Base-by-base conservation (phyloP, 2,329 filamentous ascomycete genomes). In the Cercospora zeae-maydis region DNA sequence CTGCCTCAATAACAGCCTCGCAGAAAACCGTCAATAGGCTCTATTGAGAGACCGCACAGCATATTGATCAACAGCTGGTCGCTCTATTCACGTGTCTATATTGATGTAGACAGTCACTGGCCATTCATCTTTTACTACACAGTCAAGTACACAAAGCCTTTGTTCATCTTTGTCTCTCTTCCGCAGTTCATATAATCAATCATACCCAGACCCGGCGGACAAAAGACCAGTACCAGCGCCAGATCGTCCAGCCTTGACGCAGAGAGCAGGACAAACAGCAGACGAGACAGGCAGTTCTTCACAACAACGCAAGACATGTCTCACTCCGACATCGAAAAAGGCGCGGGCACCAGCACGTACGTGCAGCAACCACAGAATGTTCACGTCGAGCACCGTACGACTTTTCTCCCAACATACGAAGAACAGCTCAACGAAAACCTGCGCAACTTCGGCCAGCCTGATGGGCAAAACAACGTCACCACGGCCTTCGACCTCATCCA, bases 381-480 rank as follows among this genome's bases (percentile, higher is more conserved):
- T 24, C 56, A 49, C 31, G 39, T 55, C 14, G 58, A 36, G 14
- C 39, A 21, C 2, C 16, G 47, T 56, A 54, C 21, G 39, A 42
- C 27, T 8, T 64, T 64, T n/a, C 54, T 61, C 6, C 62, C 62
- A 13, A 37, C 58, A 10, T 64, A 64, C 58, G 58, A 64, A 59
- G 39, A 57, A 33, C 42, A 54, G 14, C 57, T 64, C 42, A 64
- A 64, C 53, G 45, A 61, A 9, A 61, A 61, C 51, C 30, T 64
- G 24, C 62, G 58, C 21, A 54, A 52, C 34, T 64, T 64, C 19
- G 52, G 34, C 27, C 51, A 54, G 13, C 39, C 57, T 33, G 52
- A 57, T 39, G 49, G 58, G 39, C 62, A 60, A 21, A 39, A 21
- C 45, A 58, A 64, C 30, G 19, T n/a, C n/a, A 3, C 53, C 42